Base-by-base conservation (phyloP, 2,329 filamentous ascomycete species). In the Bimuria novae-zelandiae region DNA sequence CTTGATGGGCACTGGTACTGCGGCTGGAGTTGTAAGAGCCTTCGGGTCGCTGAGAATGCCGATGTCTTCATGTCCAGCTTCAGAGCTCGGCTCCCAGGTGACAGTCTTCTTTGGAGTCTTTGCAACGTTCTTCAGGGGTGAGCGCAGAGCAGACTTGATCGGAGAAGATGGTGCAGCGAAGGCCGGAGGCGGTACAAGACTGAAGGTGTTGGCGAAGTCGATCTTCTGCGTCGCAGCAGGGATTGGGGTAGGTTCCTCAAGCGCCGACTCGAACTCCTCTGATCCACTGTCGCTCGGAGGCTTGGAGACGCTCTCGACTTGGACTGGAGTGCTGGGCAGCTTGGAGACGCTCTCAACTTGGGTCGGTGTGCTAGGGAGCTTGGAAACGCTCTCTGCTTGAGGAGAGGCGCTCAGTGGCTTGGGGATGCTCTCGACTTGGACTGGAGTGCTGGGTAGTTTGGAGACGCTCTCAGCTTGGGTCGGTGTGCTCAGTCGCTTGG, bases 31-130 rank as follows among this genome's bases (percentile, higher is more conserved):
- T n/a, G n/a, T n/a, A n/a, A n/a, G n/a, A n/a, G n/a, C n/a, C n/a
- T n/a, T n/a, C n/a, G n/a, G n/a, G 1, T 90, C 91, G 21, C 60
- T 55, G 25, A 74, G 63, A 37, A 65, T 57, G 14, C 63, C 63
- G 2, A 62, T 45, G 1, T 67, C 61, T 33, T 57, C 63, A 41
- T 66, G 62, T 1, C 63, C 59, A 21, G 19, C 19, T 3, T 61
- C 59, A 2, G 64, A 36, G 8, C 16, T 12, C 14, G 8, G 16
- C 33, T 36, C 33, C 67, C 67, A 75, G 11, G 65, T 70, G 10
- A 75, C 72, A 17, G 63, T 61, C 59, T 75, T 75, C 65, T 74
- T 75, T 1, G 69, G 70, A 8, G 69, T 68, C 56, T 69, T 69
- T 0, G 61, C 42, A 12, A 62, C 61, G 10, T 55, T 54, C 56